Base-by-base conservation (phyloP, 2,329 filamentous ascomycete species). In the Phoma sp. region DNA sequence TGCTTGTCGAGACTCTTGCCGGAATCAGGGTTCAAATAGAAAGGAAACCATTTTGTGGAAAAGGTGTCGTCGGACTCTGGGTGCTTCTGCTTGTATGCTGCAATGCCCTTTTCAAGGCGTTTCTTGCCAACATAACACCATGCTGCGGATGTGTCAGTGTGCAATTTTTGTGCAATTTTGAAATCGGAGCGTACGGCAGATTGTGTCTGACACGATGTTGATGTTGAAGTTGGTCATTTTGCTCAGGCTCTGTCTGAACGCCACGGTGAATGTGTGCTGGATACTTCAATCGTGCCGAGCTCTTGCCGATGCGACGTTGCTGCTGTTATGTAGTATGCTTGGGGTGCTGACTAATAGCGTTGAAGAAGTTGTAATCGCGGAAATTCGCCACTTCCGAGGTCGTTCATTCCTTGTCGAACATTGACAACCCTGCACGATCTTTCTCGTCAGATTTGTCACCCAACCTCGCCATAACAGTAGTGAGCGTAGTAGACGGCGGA, bases 101-200 rank as follows among this genome's bases (percentile, higher is more conserved):
- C 71, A 57, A 96, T 93, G 58, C 89, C 90, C 57, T 83, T 83
- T 45, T 88, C 84, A 35, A 96, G 83, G 33, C 89, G 86, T 59
- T 86, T 86, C 70, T 90, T 89, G 74, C 91, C 91, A 13, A 96
- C 80, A 73, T 92, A 95, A 80, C 91, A 81, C 72, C 71, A 75
- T 50, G 64, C 71, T 75, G 48, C 30, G 11, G 18, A 4, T 13
- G 32, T 40, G 23, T 29, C 1, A 38, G 36, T 44, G 25, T 41
- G 35, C 32, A 27, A 41, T 23, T 46, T 46, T 50, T 42, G 46
- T 55, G 52, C 52, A 55, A 38, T 24, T 47, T n/a, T 43, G 18
- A 11, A 2, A 9, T 8, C 7, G n/a, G 23, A 2, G 65, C 79
- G 67, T 79, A 84, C 62, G 90, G 89, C 91, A 96, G 64, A 95